phyloP scores from a whole-genome alignment of 371 early-diverging fungal genomes.

The Parasitella parasitica region DNA sequence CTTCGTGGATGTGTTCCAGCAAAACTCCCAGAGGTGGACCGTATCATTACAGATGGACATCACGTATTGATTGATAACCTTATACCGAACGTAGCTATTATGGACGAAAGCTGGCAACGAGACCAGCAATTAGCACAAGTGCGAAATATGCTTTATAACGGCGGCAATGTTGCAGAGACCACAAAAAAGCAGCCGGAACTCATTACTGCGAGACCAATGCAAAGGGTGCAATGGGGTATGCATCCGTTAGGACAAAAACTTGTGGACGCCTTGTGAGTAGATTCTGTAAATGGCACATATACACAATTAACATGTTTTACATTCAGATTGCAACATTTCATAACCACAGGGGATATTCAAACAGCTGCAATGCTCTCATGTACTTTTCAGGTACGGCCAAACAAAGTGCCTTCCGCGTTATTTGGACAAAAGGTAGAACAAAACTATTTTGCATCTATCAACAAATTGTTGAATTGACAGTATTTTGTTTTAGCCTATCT shows the following conservation, averaged over 20 bases:
- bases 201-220: slow-evolving; percentile 7
- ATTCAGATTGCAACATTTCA: slow-evolving; percentile 64
- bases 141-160: slow-evolving; percentile 4
- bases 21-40: slow-evolving; percentile 23
- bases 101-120: slow-evolving; percentile 19
- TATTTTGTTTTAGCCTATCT: slow-evolving; percentile 9
- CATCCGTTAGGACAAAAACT: slow-evolving; percentile 73
- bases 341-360: slow-evolving; percentile 77
- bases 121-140: slow-evolving; percentile 27
- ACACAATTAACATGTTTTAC: not conserved
- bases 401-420: slow-evolving; percentile 16
- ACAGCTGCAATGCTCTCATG: slow-evolving; percentile 82
- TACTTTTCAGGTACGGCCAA: slow-evolving; percentile 50
- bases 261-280: slow-evolving; percentile 61
- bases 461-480: too few species aligned
- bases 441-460: too few species aligned
- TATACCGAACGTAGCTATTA: not conserved
- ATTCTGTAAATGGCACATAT: not conserved
- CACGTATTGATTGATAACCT: slow-evolving; percentile 12
- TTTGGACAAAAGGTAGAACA: slow-evolving; percentile 23
- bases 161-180: not conserved
- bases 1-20: slow-evolving; percentile 49
- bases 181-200: not conserved
- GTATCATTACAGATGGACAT: slow-evolving; percentile 17
- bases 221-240: slow-evolving; percentile 63